Percentiles rank a stretch among this genome's conserved stretches.
Evolutionary conservation across 148 eudicot genomes (phyloP).

Genomic region (Heliamphora exappendiculata): DNA sequence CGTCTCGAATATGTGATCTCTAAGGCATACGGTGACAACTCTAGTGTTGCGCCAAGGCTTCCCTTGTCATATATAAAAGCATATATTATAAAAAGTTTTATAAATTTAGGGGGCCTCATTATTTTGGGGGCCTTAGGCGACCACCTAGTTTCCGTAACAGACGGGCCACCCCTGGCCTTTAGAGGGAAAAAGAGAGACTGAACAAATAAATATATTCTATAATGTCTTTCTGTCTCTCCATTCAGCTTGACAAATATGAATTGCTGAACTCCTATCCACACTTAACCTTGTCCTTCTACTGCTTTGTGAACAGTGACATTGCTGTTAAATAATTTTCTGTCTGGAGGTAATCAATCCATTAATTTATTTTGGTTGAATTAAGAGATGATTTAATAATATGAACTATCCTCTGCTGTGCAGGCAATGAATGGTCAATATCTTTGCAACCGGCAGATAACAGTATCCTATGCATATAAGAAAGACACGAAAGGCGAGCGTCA

Average conservation of each 20-base stretch:
- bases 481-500: conserved; percentile 97
- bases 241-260: not conserved
- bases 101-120: too few species aligned
- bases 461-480: conserved; percentile 96
- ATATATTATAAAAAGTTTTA: too few species aligned
- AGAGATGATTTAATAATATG: not conserved
- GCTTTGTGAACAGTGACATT: not conserved
- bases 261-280: not conserved
- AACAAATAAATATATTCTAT: not conserved
- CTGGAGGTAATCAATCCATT: not conserved
- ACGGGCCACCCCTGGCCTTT: not conserved
- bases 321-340: not conserved
- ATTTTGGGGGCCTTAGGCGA: too few species aligned
- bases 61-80: too few species aligned
- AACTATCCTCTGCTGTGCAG: conserved; percentile 32
- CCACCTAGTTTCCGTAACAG: too few species aligned
- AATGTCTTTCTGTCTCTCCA: not conserved
- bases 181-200: not conserved
- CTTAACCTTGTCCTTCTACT: not conserved
- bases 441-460: conserved; percentile 94
- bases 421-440: conserved; percentile 98
- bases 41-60: too few species aligned
- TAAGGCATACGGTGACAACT: too few species aligned
- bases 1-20: too few species aligned
- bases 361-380: not conserved